phyloP scores from a whole-genome alignment of 257 asterid species.

The Schizonepeta tenuifolia region DNA sequence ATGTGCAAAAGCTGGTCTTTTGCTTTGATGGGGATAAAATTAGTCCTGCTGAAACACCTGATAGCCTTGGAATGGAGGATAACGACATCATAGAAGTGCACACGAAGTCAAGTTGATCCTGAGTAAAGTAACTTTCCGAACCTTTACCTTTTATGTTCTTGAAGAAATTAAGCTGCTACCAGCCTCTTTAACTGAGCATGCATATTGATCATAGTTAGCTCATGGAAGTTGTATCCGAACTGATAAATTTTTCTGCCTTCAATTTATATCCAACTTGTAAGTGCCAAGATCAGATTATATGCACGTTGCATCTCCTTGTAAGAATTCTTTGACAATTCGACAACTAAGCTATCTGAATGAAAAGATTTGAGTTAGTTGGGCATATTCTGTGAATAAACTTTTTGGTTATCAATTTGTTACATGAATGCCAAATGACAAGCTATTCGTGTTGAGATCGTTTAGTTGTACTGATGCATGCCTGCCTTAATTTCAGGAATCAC shows the following conservation, averaged over 20 bases:
- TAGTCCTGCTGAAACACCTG: conserved; percentile 63
- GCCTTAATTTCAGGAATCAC: conserved; percentile 29
- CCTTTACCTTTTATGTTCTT: conserved; percentile 17
- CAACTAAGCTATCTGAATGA: not conserved
- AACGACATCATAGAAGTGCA: conserved; percentile 85
- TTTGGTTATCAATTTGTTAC: not conserved
- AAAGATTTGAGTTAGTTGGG: too few relatives aligned
- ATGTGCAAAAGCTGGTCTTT: conserved; percentile 59
- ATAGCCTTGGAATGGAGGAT: conserved; percentile 85
- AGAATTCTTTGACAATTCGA: not conserved
- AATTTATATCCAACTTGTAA: not conserved
- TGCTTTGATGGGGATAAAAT: conserved; percentile 84
- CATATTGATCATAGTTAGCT: not conserved
- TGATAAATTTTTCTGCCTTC: not conserved
- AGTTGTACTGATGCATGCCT: conserved; percentile 20
- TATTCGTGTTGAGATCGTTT: conserved; percentile 14
- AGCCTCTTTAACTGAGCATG: not conserved
- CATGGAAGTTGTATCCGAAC: not conserved
- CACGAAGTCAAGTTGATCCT: conserved; percentile 54
- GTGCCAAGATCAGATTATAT: not conserved
- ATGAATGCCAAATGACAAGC: not conserved
- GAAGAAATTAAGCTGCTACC: conserved; percentile 9
- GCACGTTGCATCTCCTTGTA: not conserved
- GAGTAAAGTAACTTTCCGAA: conserved; percentile 35
- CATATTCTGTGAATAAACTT: too few relatives aligned